Conservation (phyloP, 164 flowering plant genomes). For the Cinnamomum micranthum region DNA sequence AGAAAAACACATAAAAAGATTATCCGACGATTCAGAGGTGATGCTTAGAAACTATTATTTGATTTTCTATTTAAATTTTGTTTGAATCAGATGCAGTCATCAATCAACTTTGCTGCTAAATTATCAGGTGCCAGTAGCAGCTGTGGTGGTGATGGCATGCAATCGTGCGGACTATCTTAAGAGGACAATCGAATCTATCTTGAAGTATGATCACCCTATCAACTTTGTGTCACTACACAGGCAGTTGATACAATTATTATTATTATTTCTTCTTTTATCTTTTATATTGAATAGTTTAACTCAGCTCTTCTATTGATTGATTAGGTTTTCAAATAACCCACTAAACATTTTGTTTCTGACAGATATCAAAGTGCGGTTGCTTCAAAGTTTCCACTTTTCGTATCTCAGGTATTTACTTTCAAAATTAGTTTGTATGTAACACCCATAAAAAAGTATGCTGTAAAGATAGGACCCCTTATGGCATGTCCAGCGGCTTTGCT, state of each 20-base stretch:
- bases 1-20: constrained; percentile 60
- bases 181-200: constrained; percentile 74
- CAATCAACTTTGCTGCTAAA: constrained; percentile 11
- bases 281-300: constrained; percentile 2
- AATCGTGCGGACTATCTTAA: constrained; percentile 95
- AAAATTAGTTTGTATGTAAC: background rate
- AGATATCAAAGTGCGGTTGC: constrained; percentile 82
- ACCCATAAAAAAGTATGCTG: background rate
- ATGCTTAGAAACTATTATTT: constrained; percentile 2
- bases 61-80: background rate
- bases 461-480: background rate
- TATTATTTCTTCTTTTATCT: background rate
- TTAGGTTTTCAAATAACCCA: constrained; percentile 11
- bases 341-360: constrained; percentile 9
- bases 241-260: no score
- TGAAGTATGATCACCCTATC: constrained; percentile 48
- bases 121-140: constrained; percentile 77
- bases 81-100: background rate
- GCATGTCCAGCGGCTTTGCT: background rate
- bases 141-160: constrained; percentile 97
- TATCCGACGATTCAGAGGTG: constrained; percentile 59
- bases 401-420: constrained; percentile 72
- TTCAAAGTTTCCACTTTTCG: constrained; percentile 83
- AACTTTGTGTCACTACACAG: background rate
- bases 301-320: background rate